A percentile compares a stretch with the other conserved stretches of the same genome.
Conservation (phyloP, 2,329 filamentous ascomycete species). For the Camillea tinctor region DNA sequence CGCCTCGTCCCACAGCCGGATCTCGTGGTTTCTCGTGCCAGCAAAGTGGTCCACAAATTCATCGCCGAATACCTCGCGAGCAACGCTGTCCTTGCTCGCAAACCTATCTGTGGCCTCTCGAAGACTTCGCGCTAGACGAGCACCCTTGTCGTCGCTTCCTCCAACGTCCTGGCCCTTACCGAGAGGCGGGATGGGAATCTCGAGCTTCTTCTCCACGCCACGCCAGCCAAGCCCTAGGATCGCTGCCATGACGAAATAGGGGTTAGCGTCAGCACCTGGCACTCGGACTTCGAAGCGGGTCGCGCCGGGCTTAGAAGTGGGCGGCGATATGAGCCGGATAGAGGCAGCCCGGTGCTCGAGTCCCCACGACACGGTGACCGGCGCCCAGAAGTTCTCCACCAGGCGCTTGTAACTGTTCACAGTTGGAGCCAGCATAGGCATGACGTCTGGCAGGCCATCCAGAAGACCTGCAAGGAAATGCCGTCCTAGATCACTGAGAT, state of each 20-base stretch:
- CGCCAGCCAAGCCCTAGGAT: conserved; percentile 87
- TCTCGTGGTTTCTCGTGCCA: conserved; percentile 88
- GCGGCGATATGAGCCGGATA: conserved; percentile 84
- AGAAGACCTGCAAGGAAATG: conserved; percentile 92
- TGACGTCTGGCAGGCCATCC: conserved; percentile 86
- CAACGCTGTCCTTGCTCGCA: conserved; percentile 74
- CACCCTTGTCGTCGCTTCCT: conserved; percentile 66
- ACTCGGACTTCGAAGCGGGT: conserved; percentile 93
- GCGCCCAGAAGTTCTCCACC: conserved; percentile 99
- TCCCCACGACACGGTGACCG: conserved; percentile 96
- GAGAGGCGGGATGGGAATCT: conserved; percentile 77
- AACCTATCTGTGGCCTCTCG: conserved; percentile 83
- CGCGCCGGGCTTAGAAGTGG: conserved; percentile 77
- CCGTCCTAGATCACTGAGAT: conserved; percentile 83
- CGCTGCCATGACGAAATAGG: conserved; percentile 81
- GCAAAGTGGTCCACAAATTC: conserved; percentile 95
- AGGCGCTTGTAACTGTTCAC: conserved; percentile 98
- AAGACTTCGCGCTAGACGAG: conserved; percentile 77
- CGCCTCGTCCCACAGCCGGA: conserved; percentile 88
- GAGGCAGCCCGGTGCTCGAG: conserved; percentile 92
- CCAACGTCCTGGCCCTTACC: conserved; percentile 84
- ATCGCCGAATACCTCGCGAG: conserved; percentile 91
- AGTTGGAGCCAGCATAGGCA: conserved; percentile 92
- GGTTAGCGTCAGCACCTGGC: conserved; percentile 90
- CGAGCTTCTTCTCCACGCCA: conserved; percentile 88